Conservation (phyloP, 192 early-diverging fungal species). For the Geranomyces variabilis region DNA sequence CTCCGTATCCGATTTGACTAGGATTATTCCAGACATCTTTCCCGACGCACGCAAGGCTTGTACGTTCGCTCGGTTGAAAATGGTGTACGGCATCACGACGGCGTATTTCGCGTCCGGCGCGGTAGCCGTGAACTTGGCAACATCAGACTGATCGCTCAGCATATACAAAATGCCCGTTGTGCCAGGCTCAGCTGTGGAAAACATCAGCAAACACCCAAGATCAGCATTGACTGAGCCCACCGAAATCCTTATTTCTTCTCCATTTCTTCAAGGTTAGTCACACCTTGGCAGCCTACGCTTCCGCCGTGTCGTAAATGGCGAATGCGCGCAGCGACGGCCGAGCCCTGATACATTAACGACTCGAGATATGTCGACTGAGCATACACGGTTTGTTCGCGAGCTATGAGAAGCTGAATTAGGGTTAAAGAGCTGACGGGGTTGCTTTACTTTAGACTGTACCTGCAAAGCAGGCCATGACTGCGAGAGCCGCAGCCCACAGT, state of each 20-base stretch:
- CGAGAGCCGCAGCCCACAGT: no score
- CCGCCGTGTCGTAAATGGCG: conserved; percentile 61
- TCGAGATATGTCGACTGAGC: conserved; percentile 40
- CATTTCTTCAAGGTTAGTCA: neutral
- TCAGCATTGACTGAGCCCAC: conserved; percentile 32
- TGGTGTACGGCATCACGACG: conserved; percentile 62
- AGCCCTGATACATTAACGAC: conserved; percentile 43
- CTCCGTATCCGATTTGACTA: conserved; percentile 26
- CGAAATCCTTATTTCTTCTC: no score
- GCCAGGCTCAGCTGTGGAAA: conserved; percentile 7
- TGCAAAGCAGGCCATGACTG: no score
- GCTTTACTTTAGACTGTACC: no score
- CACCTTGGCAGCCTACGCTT: conserved; percentile 64
- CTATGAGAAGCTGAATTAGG: no score
- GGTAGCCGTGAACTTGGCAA: conserved; percentile 50
- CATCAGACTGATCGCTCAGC: conserved; percentile 49
- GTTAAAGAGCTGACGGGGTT: no score
- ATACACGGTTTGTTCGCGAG: neutral
- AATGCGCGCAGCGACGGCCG: conserved; percentile 54
- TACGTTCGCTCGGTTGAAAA: conserved; percentile 61
- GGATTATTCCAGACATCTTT: conserved; percentile 63
- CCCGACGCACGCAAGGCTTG: conserved; percentile 45
- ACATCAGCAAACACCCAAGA: conserved; percentile 9
- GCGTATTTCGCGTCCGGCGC: conserved; percentile 52
- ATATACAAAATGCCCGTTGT: conserved; percentile 63